A percentile compares a stretch with the other conserved stretches of the same genome.
Evolutionary conservation across 345 rosid genomes (phyloP).

Genomic region (Gossypium bickii): DNA sequence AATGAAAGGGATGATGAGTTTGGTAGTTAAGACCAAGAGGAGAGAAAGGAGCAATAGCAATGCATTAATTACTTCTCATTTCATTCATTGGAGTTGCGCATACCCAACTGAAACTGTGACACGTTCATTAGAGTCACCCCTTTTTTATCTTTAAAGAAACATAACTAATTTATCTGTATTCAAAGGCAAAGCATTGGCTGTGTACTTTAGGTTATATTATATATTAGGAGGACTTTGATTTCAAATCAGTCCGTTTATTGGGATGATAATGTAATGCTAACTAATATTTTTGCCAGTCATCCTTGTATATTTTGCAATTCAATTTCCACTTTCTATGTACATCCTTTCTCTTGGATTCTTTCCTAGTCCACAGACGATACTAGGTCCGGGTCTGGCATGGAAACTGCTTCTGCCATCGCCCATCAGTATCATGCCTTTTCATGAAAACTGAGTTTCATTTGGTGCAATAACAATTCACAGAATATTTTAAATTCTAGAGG

Average conservation of each 20-base stretch:
- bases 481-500: too few species aligned
- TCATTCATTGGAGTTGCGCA: background rate
- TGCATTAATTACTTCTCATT: slow-evolving; percentile 1
- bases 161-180: background rate
- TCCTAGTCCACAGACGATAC: too few species aligned
- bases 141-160: background rate
- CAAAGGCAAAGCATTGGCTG: background rate
- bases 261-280: background rate
- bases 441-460: too few species aligned
- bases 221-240: background rate
- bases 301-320: too few species aligned
- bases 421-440: too few species aligned
- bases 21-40: slow-evolving; percentile 18
- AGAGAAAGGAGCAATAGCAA: slow-evolving; percentile 21
- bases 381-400: too few species aligned
- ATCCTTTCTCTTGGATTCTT: too few species aligned
- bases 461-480: too few species aligned
- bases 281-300: too few species aligned
- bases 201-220: background rate
- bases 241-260: background rate
- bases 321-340: too few species aligned
- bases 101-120: background rate
- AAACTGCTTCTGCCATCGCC: too few species aligned
- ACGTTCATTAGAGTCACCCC: too few species aligned
- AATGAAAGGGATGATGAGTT: slow-evolving; percentile 24